These are phyloP conservation scores for Daldinia caldariorum DNA, from an alignment of 495 filamentous ascomycete species.

Conservation along the genomic window DNA sequence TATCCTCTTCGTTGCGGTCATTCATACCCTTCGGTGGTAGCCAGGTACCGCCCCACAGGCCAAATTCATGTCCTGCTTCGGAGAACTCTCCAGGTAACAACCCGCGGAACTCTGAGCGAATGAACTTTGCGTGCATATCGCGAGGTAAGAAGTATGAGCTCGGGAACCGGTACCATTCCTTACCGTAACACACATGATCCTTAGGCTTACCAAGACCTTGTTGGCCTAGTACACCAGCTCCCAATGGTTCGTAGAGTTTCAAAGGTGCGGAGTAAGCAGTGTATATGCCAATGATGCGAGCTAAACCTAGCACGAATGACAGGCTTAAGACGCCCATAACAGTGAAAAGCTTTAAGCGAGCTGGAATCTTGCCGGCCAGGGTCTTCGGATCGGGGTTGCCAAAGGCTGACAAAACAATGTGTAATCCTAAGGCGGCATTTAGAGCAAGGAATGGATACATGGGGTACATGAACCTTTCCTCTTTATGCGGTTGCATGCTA, in stretches of 20 bases:
- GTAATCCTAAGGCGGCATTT: conserved; percentile 86
- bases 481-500: conserved; percentile 92
- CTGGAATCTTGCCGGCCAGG: conserved; percentile 73
- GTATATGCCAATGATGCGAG: conserved; percentile 81
- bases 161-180: conserved; percentile 99
- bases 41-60: conserved; percentile 81
- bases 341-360: conserved; percentile 70
- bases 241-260: conserved; percentile 70
- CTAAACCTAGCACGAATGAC: conserved; percentile 70
- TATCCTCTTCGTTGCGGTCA: conserved; percentile 87
- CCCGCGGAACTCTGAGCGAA: conserved; percentile 89
- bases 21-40: conserved; percentile 87
- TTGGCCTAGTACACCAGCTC: conserved; percentile 58
- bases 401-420: conserved; percentile 77
- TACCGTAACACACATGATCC: conserved; percentile 87
- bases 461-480: conserved; percentile 99
- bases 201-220: conserved; percentile 61
- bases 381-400: conserved; percentile 73
- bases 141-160: conserved; percentile 89
- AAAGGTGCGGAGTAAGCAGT: conserved; percentile 88
- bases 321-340: conserved; percentile 64
- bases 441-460: conserved; percentile 92
- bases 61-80: conserved; percentile 68
- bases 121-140: conserved; percentile 81
- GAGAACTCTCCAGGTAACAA: conserved; percentile 91